Evolutionary conservation across 306 rosid genomes (phyloP), one percentile per base, ranked within the genome.

Genomic region (Prosopis cineraria): DNA sequence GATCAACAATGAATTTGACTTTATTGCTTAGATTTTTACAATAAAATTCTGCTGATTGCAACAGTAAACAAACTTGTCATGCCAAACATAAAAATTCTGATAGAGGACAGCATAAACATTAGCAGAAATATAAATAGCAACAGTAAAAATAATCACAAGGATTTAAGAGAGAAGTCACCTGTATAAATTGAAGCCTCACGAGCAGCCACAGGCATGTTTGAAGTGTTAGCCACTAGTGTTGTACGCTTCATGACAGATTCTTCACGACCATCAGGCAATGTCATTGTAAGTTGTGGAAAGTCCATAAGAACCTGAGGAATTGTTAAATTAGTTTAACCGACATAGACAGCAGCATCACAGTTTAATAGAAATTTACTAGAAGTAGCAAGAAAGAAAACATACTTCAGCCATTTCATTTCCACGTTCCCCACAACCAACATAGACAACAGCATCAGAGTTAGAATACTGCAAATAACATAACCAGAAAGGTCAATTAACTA

Each of bases 391-490:
- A 36, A 50, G 37, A 78, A 47, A 44, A 45, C 83, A 74, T 72
- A 87, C 97, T 87, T 96, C 99, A 30, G 99, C 99, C 99, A 96
- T 96, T 87, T 96, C 99, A 86, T 96, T 96, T 86, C 99, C 99
- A 60, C 99, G 93, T 81, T 96, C 99, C 68, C 99, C 99, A 80
- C 98, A 96, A 79, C 99, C 99, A 83, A 96, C 99, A 37, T 96
- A 93, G 43, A 96, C 90, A 58, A 96, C 99, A 3, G 99, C 33
- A 70, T 96, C 99, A 41, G 99, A 96, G 80, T 96, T 96, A 60
- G 99, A 96, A 84, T 96, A 96, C 99, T 96, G 98, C 81, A 76
- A 37, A 65, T 17, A 62, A 44, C 14, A 58, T 72, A 44, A 53
- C 79, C 77, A 73, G 50, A 78, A 45, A 50, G 78, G 45, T 70